Base-by-base conservation (phyloP, 176 grass and related monocot species). In the Bothriochloa decipiens region DNA sequence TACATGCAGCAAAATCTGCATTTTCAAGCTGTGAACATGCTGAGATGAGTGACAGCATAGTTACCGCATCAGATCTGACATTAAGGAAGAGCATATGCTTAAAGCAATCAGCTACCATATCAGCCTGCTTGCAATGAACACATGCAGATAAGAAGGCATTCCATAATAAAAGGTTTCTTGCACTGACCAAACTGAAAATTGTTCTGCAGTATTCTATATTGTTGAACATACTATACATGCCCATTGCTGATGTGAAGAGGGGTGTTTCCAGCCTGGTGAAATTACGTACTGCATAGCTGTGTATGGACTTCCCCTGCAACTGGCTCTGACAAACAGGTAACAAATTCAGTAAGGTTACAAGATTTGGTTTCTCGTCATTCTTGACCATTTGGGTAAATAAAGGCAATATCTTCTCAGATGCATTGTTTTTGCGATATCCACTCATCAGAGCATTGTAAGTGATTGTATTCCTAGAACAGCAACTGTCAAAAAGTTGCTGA, bases 361-460 rank as follows among this genome's bases (percentile, higher is more conserved):
- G 66, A 74, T 94, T 89, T 76, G 87, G 84, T 32, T 75, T 79
- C 74, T 85, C 68, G 20, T 71, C 63, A 72, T 63, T 80, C 26
- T 76, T 87, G 36, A 87, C 14, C 92, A 94, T 91, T 79, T 91
- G 77, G 29, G 75, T 22, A 82, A 91, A 89, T 49, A 94, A 52
- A 84, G 85, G 67, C 32, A 87, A 70, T 80, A 91, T 84, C 68
- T 87, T 71, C 57, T 73, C 60, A 76, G 23, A 80, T 76, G 87
- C 7, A 43, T 80, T 82, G 42, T 71, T 87, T 77, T 91, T 91
- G n/a, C 74, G 84, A 82, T 89, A 94, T 85, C 89, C 92, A 29
- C 87, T 89, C 89, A 94, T 94, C 50, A 94, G 23, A 85, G 85
- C 75, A 84, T 94, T 94, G 72, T 84, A 91, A 72, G 89, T 87